Evolutionary conservation across 2,329 filamentous ascomycete species (phyloP), one percentile per base, ranked within the genome.

Genomic region (Colletotrichum liaoningense): DNA sequence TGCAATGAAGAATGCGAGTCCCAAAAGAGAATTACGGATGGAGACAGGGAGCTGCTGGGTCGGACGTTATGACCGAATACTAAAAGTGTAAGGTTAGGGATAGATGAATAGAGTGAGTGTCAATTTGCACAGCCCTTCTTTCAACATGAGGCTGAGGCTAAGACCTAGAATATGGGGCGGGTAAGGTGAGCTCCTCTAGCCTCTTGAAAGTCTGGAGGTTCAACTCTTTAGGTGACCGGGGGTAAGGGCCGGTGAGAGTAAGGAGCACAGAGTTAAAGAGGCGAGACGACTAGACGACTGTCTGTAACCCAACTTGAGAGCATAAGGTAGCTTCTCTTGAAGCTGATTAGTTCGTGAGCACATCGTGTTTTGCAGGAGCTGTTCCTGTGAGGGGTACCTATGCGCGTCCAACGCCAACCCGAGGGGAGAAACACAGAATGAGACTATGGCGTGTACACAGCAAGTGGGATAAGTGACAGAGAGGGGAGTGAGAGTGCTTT

Each of bases 121-220:
- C 28, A 42, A 24, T 4, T 16, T 24, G 63, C 63, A 57, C 52
- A 56, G 63, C 33, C 52, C 35, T 58, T 35, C 26, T 42, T 35
- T 42, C 49, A 46, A 49, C 63, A 38, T 54, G 54, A 69, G 54
- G 67, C 62, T 58, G 28, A 30, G 49, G n/a, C 62, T 28, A 49
- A 24, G 19, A 54, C 46, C 16, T 24, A 9, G 26, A 7, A 49
- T 8, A 49, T 49, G 42, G 19, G 33, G 35, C 24, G 22, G 6
- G 33, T 28, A 63, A 14, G 5, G 24, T 24, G 24, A 59, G 56
- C 24, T 33, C 2, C 7, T 30, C 60, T 19, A 19, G 14, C 1
- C 42, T 30, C 60, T 19, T 26, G 26, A 11, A 49, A 49, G 1
- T 22, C 42, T 22, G 1, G 42, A 22, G 16, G 0, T 22, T 35